Conservation (phyloP, 163 green algal species). For the Volvox carteri region DNA sequence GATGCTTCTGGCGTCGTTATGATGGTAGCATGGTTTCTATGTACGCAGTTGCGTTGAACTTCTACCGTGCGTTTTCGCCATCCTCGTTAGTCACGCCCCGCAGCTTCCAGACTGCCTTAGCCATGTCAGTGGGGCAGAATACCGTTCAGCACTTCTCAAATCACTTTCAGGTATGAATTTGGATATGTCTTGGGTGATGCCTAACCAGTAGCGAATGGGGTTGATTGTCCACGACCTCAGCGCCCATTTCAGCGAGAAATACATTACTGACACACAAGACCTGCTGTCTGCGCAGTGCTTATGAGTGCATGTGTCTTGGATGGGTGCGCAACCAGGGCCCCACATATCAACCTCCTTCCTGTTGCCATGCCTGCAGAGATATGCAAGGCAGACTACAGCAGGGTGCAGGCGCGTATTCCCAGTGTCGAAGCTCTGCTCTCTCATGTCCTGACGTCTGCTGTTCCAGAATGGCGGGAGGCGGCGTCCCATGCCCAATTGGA, state of each 20-base stretch:
- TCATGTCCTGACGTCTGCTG: constrained; percentile 37
- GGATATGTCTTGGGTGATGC: too few relatives aligned
- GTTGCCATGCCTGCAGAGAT: constrained; percentile 32
- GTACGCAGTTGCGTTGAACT: constrained; percentile 75
- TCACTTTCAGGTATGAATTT: constrained; percentile 40
- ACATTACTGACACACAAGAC: too few relatives aligned
- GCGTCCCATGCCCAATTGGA: background rate
- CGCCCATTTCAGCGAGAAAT: too few relatives aligned
- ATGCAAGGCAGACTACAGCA: constrained; percentile 59
- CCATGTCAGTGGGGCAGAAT: background rate
- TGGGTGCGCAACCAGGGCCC: too few relatives aligned
- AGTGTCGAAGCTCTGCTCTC: constrained; percentile 65
- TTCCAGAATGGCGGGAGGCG: constrained; percentile 49
- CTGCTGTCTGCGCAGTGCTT: too few relatives aligned
- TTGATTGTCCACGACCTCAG: too few relatives aligned
- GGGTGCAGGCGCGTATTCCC: constrained; percentile 63
- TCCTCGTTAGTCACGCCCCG: constrained; percentile 70
- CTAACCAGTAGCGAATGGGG: too few relatives aligned
- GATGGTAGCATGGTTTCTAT: background rate
- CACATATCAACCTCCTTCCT: too few relatives aligned
- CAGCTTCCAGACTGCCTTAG: constrained; percentile 45
- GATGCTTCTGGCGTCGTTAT: background rate
- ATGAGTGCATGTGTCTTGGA: too few relatives aligned
- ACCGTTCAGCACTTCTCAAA: constrained; percentile 25
- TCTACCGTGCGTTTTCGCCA: constrained; percentile 78